Evolutionary conservation across 2,329 filamentous ascomycete species (phyloP), one percentile per base, ranked within the genome.

Genomic region (Achaetomium macrosporum): DNA sequence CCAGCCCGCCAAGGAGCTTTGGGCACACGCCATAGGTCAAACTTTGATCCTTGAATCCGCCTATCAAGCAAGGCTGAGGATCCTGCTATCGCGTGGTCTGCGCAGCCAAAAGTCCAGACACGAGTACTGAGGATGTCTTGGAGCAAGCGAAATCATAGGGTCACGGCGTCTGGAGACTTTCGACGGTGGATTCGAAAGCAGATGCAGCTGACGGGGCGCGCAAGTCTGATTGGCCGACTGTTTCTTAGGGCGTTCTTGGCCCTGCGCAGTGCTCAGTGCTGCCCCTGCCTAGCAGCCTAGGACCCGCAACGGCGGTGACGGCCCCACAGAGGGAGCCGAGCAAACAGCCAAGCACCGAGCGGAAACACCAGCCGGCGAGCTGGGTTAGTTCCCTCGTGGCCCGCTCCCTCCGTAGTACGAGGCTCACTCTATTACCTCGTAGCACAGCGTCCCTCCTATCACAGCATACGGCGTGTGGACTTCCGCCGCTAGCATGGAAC

Each of bases 81-180:
- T 43, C 39, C 37, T 16, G 47, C 35, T 31, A 49, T 50, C 42
- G 52, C 44, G 37, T 37, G 42, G 50, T 47, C n/a, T 35, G 40
- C 30, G 33, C 45, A 42, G 20, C 33, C 43, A 45, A 44, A 42
- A 50, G 47, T 43, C 43, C 48, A 20, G 36, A 36, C 44, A 17
- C 37, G 37, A 45, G 40, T 35, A 50, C 17, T 19, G 46, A 37
- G 47, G 6, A 29, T 57, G 42, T 48, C 51, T 49, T 42, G 51
- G 19, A 47, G 17, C 40, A 30, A 57, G 54, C 50, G 40, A 59
- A 54, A 56, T 56, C 55, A 59, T 62, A 58, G 59, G 60, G 25
- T 57, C 54, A 33, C 47, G 39, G 49, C n/a, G 20, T 7, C 41
- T 55, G 39, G 31, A 25, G 41, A 42, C 25, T 20, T 42, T 47